These are phyloP conservation scores for Claviceps sp. DNA, from an alignment of 2,329 filamentous ascomycete species.

Conservation along the genomic window DNA sequence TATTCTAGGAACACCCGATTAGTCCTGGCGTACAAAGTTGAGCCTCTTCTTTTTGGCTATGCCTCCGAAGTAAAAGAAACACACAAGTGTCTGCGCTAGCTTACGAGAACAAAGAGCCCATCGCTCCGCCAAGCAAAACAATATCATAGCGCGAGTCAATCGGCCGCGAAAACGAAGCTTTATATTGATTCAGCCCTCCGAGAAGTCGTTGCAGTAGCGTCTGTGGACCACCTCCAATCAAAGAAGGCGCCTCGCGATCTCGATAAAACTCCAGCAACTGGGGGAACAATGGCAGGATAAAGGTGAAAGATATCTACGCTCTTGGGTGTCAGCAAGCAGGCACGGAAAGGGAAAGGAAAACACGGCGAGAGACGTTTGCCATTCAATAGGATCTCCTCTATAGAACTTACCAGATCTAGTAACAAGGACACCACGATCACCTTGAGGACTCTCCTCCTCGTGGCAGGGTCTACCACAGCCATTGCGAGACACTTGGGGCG, in stretches of 20 bases:
- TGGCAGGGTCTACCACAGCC: conserved; percentile 35
- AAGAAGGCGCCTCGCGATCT: conserved; percentile 55
- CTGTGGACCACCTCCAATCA: conserved; percentile 29
- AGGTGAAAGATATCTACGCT: conserved; percentile 84
- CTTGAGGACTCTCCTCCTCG: conserved; percentile 68
- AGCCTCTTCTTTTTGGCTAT: too few relatives aligned
- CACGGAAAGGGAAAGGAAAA: not conserved
- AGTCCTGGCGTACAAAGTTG: not conserved
- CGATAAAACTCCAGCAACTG: conserved; percentile 94
- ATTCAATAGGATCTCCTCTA: not conserved
- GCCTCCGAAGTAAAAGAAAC: too few relatives aligned
- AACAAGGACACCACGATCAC: conserved; percentile 84
- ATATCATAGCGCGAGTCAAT: conserved; percentile 97
- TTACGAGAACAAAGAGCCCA: conserved; percentile 78
- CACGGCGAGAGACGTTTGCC: not conserved
- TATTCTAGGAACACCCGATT: conserved; percentile 36
- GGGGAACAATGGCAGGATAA: conserved; percentile 92
- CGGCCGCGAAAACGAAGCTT: conserved; percentile 77
- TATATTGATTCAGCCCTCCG: conserved; percentile 81
- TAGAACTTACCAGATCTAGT: conserved; percentile 59
- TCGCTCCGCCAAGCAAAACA: conserved; percentile 80
- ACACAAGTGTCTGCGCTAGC: conserved; percentile 9
- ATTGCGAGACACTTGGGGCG: conserved; percentile 14
- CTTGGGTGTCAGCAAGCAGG: not conserved
- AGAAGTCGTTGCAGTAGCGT: conserved; percentile 72